Conservation (phyloP, 257 asterid genomes). For the Apocynum venetum region DNA sequence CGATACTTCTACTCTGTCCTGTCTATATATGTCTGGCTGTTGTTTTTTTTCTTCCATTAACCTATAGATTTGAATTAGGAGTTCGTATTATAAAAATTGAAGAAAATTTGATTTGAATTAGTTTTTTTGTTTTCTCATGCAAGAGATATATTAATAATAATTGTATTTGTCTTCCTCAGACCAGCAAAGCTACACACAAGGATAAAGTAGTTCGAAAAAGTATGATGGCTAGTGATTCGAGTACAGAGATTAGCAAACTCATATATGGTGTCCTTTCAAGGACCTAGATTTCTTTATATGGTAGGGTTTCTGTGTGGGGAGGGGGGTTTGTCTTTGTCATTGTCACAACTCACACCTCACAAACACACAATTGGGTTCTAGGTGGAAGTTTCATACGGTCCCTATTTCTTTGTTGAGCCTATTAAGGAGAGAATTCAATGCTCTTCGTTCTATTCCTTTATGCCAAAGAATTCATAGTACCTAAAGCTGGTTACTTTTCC, state of each 20-base stretch:
- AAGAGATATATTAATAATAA: neutral
- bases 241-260: slow-evolving; percentile 8
- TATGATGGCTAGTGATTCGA: slow-evolving; percentile 6
- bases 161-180: neutral
- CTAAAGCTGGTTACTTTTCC: slow-evolving; percentile 27
- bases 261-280: slow-evolving; percentile 8
- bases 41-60: neutral
- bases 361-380: slow-evolving; percentile 12
- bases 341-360: slow-evolving; percentile 4
- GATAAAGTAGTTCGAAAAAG: neutral
- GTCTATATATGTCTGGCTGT: too few species aligned
- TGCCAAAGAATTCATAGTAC: slow-evolving; percentile 32
- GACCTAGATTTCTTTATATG: slow-evolving; percentile 14
- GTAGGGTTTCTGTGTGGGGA: slow-evolving; percentile 18
- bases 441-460: slow-evolving; percentile 29
- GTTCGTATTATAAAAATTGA: too few species aligned
- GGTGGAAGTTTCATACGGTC: slow-evolving; percentile 12
- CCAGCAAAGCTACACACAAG: neutral
- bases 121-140: neutral
- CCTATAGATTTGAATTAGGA: too few species aligned
- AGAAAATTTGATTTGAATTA: neutral
- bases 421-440: slow-evolving; percentile 44
- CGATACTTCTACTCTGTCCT: too few species aligned
- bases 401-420: slow-evolving; percentile 17
- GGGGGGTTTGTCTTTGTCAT: slow-evolving; percentile 13